phyloP scores from a whole-genome alignment of 2,329 filamentous ascomycete species.

The Neonectria sp. region DNA sequence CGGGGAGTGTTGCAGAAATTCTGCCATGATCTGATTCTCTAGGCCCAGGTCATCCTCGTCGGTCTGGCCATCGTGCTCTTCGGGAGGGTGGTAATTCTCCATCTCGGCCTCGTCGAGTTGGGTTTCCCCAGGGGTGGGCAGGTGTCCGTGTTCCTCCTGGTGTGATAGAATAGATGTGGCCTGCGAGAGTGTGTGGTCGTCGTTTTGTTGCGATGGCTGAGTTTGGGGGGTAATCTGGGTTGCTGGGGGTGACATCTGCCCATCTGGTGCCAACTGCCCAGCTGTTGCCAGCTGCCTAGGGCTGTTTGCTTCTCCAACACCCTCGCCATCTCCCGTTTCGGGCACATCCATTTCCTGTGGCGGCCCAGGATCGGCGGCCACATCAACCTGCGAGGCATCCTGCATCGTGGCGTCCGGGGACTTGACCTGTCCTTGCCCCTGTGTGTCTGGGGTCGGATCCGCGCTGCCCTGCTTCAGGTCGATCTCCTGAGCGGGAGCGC shows the following conservation, averaged over 20 bases:
- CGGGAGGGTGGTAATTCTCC: slow-evolving; percentile 29
- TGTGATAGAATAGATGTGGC: slow-evolving; percentile 25
- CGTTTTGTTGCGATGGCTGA: slow-evolving; percentile 33
- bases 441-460: slow-evolving; percentile 18
- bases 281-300: slow-evolving; percentile 27
- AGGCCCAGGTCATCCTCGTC: slow-evolving; percentile 44
- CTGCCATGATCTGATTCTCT: slow-evolving; percentile 50
- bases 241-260: slow-evolving; percentile 43
- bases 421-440: slow-evolving; percentile 22
- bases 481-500: slow-evolving; percentile 16
- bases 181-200: slow-evolving; percentile 27
- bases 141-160: slow-evolving; percentile 31
- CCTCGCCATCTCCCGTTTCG: slow-evolving; percentile 19
- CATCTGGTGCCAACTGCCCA: slow-evolving; percentile 30
- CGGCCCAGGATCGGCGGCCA: slow-evolving; percentile 11
- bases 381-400: slow-evolving; percentile 27
- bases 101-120: slow-evolving; percentile 39
- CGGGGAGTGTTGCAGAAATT: slow-evolving; percentile 48
- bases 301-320: slow-evolving; percentile 19
- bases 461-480: slow-evolving; percentile 13
- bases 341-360: slow-evolving; percentile 13
- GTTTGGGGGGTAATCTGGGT: slow-evolving; percentile 35
- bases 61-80: slow-evolving; percentile 24
- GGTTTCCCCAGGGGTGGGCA: slow-evolving; percentile 44
- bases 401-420: slow-evolving; percentile 38